Percentiles rank a stretch among this genome's conserved stretches.
Evolutionary conservation across 2,329 filamentous ascomycete species (phyloP).

Genomic region (Colletotrichum musicola): DNA sequence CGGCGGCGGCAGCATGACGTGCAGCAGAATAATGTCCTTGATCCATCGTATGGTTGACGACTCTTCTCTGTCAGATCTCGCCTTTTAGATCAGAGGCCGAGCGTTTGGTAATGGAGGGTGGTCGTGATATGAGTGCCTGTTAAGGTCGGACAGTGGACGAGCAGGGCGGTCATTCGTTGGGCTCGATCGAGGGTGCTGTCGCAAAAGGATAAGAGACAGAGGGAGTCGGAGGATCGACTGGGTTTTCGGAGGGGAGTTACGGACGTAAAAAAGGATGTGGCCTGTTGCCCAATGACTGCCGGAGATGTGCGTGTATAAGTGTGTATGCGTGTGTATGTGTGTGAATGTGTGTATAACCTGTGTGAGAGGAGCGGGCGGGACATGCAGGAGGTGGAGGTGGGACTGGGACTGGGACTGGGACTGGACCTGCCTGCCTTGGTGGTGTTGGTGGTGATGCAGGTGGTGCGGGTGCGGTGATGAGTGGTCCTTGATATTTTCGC

Average conservation of each 20-base stretch:
- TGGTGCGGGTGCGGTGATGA: conserved; percentile 6
- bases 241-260: conserved; percentile 35
- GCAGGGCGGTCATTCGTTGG: conserved; percentile 34
- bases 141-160: conserved; percentile 15
- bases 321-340: background rate
- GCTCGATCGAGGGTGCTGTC: conserved; percentile 5
- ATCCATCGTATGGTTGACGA: conserved; percentile 34
- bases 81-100: conserved; percentile 23
- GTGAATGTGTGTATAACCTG: background rate
- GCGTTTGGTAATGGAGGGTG: conserved; percentile 22
- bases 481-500: background rate
- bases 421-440: background rate
- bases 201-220: conserved; percentile 25
- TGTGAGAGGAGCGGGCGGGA: conserved; percentile 28
- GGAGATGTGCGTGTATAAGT: conserved; percentile 3
- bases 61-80: conserved; percentile 29
- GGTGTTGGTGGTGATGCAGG: conserved; percentile 6
- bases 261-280: conserved; percentile 38
- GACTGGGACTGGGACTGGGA: conserved; percentile 1
- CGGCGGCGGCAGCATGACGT: conserved; percentile 33
- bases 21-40: conserved; percentile 36
- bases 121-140: conserved; percentile 35
- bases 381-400: conserved; percentile 32
- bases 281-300: conserved; percentile 20
- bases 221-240: conserved; percentile 26